Base-by-base conservation (phyloP, 345 rosid genomes). In the Populus nigra region DNA sequence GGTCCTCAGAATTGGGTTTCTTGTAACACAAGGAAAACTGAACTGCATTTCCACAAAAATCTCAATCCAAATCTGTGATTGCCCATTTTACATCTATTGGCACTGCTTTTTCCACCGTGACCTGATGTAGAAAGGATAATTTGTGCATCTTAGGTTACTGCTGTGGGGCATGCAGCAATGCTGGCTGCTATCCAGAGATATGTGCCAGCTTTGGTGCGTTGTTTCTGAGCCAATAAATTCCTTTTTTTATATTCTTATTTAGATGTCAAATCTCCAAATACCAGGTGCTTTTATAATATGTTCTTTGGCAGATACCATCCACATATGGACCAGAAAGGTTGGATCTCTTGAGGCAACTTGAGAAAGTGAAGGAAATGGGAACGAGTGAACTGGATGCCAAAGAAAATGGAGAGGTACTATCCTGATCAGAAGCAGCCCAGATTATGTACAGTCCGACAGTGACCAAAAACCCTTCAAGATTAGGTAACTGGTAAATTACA, bases 81-180 rank as follows among this genome's bases (percentile, higher is more conserved):
- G 65, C 39, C 11, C 38, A 29, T 9, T 33, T 5, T 25, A 45
- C 65, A 29, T 49, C 5, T 38, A 18, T 36, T 61, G 22, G 22
- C 20, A 12, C 38, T 69, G 65, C 63, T 43, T 59, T 62, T 7
- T 50, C 36, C 71, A 68, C 62, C 22, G 27, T 39, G 33, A 17
- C 38, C 66, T 20, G 11, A n/a, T 63, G 20, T 35, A 35, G 35
- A 65, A 70, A 59, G 11, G 67, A 23, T n/a, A 38, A 31, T 53
- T 53, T 57, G 23, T 76, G 50, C 65, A 74, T 68, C 49, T 55
- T 87, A 96, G 99, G 97, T 93, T 41, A 96, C 99, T 81, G 97
- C 99, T 66, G 93, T 96, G 78, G 99, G 99, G 70, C 98, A 91
- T 69, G 98, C 99, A 17, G 98, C 99, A 45, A 93, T 96, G 84